Evolutionary conservation across 129 eudicot species (phyloP).

Genomic region (Saussurea involucrata): DNA sequence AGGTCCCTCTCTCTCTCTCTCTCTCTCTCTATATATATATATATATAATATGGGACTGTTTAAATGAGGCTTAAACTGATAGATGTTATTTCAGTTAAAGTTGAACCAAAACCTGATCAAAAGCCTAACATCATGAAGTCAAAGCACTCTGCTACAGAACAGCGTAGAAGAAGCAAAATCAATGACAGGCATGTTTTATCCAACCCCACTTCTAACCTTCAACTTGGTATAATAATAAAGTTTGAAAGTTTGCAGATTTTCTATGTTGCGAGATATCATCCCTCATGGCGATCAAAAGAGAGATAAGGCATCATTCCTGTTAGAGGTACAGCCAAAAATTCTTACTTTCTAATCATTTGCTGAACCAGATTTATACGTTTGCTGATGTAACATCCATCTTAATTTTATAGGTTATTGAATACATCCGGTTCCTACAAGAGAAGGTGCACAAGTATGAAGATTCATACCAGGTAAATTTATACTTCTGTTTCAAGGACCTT

Average conservation of each 20-base stretch:
- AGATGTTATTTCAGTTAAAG: conserved; percentile 68
- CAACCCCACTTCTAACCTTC: not conserved
- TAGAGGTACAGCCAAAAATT: conserved; percentile 50
- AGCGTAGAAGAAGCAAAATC: conserved; percentile 97
- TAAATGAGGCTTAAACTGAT: conserved; percentile 4
- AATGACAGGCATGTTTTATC: conserved; percentile 78
- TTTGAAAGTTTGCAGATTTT: conserved; percentile 58
- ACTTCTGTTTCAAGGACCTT: not conserved
- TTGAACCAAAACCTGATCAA: conserved; percentile 57
- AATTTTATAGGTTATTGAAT: conserved; percentile 74
- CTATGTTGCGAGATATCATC: conserved; percentile 79
- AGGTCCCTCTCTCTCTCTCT: conserved; percentile 32
- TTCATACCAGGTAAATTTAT: conserved; percentile 51
- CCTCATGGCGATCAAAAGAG: conserved; percentile 95
- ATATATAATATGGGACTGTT: not conserved
- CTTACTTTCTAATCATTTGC: not conserved
- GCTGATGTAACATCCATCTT: not conserved
- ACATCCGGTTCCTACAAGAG: conserved; percentile 91
- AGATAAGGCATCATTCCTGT: conserved; percentile 91
- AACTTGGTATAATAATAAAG: not conserved
- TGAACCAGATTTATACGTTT: not conserved
- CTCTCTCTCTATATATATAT: too few relatives aligned
- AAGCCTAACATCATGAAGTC: conserved; percentile 90
- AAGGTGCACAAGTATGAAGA: conserved; percentile 77
- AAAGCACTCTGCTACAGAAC: conserved; percentile 97